These are phyloP conservation scores for Pythium aphanidermatum DNA, from an alignment of 352 stramenopile species.

Conservation along the genomic window DNA sequence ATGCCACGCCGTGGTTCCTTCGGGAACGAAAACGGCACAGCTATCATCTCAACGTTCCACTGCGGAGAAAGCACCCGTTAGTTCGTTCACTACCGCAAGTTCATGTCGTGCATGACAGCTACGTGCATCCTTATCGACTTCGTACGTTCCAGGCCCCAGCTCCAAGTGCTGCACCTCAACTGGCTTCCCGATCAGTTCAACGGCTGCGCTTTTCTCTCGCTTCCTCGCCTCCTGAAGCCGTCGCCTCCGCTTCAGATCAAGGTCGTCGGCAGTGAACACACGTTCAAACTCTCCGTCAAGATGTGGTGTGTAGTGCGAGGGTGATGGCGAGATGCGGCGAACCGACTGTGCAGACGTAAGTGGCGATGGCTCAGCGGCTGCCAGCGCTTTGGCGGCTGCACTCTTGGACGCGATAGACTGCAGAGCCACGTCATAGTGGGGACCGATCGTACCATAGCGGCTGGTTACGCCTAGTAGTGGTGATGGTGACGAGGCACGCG, in stretches of 20 bases:
- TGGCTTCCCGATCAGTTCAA: constrained; percentile 1
- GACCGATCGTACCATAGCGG: constrained; percentile 35
- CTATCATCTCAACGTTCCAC: constrained; percentile 36
- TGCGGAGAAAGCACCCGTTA: too few species aligned
- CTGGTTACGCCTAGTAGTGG: constrained; percentile 6
- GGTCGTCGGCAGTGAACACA: constrained; percentile 36
- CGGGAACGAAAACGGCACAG: constrained; percentile 41
- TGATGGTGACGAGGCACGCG: constrained; percentile 13
- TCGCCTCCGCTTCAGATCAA: constrained; percentile 11
- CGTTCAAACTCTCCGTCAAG: constrained; percentile 34
- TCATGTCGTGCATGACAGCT: constrained; percentile 18
- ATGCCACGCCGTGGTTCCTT: constrained; percentile 41
- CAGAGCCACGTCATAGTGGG: constrained; percentile 18
- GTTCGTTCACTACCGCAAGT: too few species aligned
- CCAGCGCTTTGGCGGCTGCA: constrained; percentile 2
- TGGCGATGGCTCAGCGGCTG: constrained; percentile 1
- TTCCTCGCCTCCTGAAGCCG: neutral
- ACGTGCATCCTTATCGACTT: constrained; percentile 41
- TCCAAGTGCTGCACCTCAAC: constrained; percentile 18
- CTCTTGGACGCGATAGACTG: constrained; percentile 2
- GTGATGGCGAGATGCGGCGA: constrained; percentile 15
- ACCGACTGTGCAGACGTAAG: constrained; percentile 2
- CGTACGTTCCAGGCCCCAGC: constrained; percentile 49
- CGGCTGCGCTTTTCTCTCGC: neutral
- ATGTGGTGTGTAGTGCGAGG: constrained; percentile 33